Evolutionary conservation across 2,329 filamentous ascomycete genomes (phyloP).

Genomic region (Ceratocystis cacaofunesta): DNA sequence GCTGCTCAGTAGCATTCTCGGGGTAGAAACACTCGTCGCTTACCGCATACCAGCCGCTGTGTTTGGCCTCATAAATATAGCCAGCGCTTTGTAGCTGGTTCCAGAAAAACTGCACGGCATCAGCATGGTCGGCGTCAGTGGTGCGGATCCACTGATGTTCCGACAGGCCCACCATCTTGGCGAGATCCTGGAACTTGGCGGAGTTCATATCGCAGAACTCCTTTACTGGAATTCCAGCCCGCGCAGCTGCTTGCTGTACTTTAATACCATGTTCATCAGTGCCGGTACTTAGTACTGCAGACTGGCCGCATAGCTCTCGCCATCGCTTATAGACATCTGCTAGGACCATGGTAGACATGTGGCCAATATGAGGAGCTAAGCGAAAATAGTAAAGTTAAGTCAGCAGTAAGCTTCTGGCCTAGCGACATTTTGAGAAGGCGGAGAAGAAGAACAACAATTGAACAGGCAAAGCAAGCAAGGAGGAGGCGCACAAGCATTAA

Average conservation of each 20-base stretch:
- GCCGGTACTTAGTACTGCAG: constrained; percentile 68
- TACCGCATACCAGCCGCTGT: constrained; percentile 92
- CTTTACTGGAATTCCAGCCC: constrained; percentile 56
- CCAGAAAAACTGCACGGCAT: constrained; percentile 85
- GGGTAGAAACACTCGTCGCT: constrained; percentile 96
- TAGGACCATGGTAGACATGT: constrained; percentile 85
- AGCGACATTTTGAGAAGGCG: background rate
- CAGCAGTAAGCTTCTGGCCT: background rate
- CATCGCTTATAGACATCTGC: constrained; percentile 86
- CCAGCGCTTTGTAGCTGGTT: constrained; percentile 57
- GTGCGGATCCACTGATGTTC: constrained; percentile 88
- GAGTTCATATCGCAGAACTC: constrained; percentile 81
- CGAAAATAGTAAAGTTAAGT: background rate
- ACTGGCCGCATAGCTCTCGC: constrained; percentile 58
- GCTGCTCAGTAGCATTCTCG: constrained; percentile 54
- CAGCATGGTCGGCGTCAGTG: constrained; percentile 66
- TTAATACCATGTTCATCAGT: constrained; percentile 98
- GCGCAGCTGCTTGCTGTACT: constrained; percentile 71
- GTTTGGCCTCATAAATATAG: constrained; percentile 70
- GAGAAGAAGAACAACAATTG: background rate
- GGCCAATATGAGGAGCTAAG: constrained; percentile 79
- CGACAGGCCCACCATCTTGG: constrained; percentile 50
- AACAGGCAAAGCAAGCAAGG: background rate
- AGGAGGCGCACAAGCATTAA: constrained; percentile 63
- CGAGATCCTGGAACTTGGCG: constrained; percentile 62